Evolutionary conservation across 441 rosid genomes (phyloP).

Genomic region (Pelargonium myrrhifolium): DNA sequence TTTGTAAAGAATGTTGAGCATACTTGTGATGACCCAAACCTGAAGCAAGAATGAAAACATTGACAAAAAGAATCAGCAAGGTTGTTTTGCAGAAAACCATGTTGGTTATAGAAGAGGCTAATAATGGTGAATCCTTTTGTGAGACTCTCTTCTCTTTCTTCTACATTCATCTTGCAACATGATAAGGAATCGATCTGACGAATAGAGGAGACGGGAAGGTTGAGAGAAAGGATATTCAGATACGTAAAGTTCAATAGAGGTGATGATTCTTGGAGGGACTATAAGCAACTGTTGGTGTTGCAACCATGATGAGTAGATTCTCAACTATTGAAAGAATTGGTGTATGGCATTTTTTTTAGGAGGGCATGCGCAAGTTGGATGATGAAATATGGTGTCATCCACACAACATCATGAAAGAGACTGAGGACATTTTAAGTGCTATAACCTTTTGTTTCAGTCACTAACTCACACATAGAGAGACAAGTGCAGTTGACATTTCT

Average conservation of each 20-base stretch:
- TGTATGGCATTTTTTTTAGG: neutral
- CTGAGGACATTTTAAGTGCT: neutral
- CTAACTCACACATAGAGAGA: neutral
- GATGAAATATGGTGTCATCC: neutral
- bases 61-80: conserved; percentile 24
- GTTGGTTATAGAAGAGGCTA: neutral
- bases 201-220: neutral
- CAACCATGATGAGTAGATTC: conserved; percentile 28
- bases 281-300: neutral
- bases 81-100: conserved; percentile 14
- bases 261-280: conserved; percentile 20
- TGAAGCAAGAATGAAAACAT: conserved; percentile 17
- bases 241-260: conserved; percentile 14
- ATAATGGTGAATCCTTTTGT: neutral
- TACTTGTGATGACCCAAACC: conserved; percentile 18
- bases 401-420: neutral
- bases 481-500: neutral
- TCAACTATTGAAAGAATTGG: conserved; percentile 20
- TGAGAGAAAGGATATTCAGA: conserved; percentile 3
- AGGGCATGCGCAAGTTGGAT: neutral
- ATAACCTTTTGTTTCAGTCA: neutral
- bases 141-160: neutral
- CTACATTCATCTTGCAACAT: conserved; percentile 12
- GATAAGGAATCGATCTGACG: neutral
- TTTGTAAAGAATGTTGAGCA: conserved; percentile 25